These are phyloP conservation scores for Penicillium sp. DNA, from an alignment of 2,329 filamentous ascomycete species.

Conservation along the genomic window DNA sequence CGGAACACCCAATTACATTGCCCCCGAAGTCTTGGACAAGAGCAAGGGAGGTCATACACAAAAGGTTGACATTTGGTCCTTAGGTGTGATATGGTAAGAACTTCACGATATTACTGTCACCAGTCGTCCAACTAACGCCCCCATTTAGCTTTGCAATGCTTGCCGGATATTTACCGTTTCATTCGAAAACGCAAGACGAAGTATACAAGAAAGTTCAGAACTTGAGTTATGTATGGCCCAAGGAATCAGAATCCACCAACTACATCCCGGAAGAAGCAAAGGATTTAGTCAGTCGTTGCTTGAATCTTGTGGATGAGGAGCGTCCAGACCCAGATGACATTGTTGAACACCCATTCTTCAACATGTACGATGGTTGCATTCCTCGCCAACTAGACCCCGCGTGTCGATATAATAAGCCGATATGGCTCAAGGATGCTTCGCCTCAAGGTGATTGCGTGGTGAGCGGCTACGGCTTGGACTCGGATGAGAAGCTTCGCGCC, in stretches of 20 bases:
- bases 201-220: constrained; percentile 52
- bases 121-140: constrained; percentile 21
- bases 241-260: constrained; percentile 44
- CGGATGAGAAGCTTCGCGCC: constrained; percentile 38
- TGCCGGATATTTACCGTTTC: constrained; percentile 93
- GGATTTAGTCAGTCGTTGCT: constrained; percentile 47
- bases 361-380: constrained; percentile 50
- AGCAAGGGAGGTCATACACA: constrained; percentile 93
- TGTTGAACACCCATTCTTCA: constrained; percentile 52
- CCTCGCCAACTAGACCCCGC: constrained; percentile 44
- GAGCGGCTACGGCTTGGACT: constrained; percentile 45
- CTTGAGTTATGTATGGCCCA: constrained; percentile 51
- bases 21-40: constrained; percentile 92
- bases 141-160: constrained; percentile 80
- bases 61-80: constrained; percentile 97
- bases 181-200: constrained; percentile 64
- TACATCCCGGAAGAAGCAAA: constrained; percentile 52
- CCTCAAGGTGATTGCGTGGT: constrained; percentile 49
- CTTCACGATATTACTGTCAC: not conserved
- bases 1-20: constrained; percentile 97
- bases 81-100: constrained; percentile 89
- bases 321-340: constrained; percentile 51
- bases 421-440: constrained; percentile 46
- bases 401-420: constrained; percentile 41
- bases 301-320: constrained; percentile 50